Base-by-base conservation (phyloP, 129 eudicot species). In the Arctium minus region DNA sequence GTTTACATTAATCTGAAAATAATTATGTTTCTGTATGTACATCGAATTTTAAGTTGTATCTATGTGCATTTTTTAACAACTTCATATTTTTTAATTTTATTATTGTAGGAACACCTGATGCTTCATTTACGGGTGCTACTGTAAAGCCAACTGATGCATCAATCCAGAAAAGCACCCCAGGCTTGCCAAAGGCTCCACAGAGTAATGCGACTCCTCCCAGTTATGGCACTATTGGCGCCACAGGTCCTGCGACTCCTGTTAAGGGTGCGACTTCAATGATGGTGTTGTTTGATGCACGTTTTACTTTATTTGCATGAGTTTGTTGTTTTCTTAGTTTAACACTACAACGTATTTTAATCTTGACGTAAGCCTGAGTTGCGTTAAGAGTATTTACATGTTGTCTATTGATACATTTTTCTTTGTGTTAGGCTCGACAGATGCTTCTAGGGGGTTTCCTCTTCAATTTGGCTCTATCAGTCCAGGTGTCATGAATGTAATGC, bases 381-480 rank as follows among this genome's bases (percentile, higher is more conserved):
- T 48, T 56, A 67, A 48, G 71, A 76, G 32, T 76, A 77, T 33
- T 32, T 39, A 50, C 53, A 46, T 67, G 32, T 6, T 27, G 42
- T 76, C 62, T 72, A 60, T 75, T 35, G 72, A 73, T 82, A 9
- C 5, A 12, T 31, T 80, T 71, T 67, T 68, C 42, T 80, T 15
- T 50, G 67, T 39, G 48, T 42, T 84, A 87, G 91, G 86, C 69
- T 84, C 93, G 42, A 93, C 83, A 79, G 99, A 88, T 78, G 86
- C 90, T 56, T 89, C 94, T 30, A 87, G 62, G 82, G 80, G 89
- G 36, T 86, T 91, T 80, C 39, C 94, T 69, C 89, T 96, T 83
- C 99, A 96, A 82, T 96, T 96, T 88, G 99, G 99, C 76, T 89
- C 98, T 30, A 87, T 96, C 75, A 91, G 92, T 79, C 93, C 99